These are phyloP conservation scores for Maudiozyma serrabonitensis DNA, from an alignment of 805 yeast genomes.

Conservation along the genomic window DNA sequence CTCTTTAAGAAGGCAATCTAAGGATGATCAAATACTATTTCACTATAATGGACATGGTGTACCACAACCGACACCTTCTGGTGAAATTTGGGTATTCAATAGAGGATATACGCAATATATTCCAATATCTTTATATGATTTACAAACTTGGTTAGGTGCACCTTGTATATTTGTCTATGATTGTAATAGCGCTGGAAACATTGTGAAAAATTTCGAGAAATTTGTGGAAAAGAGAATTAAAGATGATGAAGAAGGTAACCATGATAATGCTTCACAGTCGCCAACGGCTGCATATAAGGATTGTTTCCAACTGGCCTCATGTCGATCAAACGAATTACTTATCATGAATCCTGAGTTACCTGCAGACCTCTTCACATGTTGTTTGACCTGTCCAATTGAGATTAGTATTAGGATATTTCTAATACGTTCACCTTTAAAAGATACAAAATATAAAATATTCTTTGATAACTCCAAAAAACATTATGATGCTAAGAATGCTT, in stretches of 20 bases:
- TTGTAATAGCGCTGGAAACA: conserved; percentile 90
- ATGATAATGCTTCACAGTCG: conserved; percentile 34
- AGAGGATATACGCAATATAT: conserved; percentile 95
- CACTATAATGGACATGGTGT: conserved; percentile 99
- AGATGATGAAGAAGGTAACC: conserved; percentile 60
- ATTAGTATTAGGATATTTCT: conserved; percentile 88
- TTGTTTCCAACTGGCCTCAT: conserved; percentile 90
- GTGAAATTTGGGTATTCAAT: conserved; percentile 98
- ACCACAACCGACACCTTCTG: conserved; percentile 91
- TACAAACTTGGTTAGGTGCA: conserved; percentile 96
- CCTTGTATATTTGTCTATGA: conserved; percentile 94
- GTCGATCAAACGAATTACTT: conserved; percentile 71
- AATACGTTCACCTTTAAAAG: conserved; percentile 63
- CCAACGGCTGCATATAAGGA: conserved; percentile 53
- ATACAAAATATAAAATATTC: conserved; percentile 33
- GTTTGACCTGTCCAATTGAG: conserved; percentile 91
- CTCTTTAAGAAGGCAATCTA: conserved; percentile 78
- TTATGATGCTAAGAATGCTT: conserved; percentile 13
- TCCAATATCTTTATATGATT: conserved; percentile 88
- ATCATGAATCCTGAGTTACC: conserved; percentile 94
- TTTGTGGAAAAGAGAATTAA: conserved; percentile 84
- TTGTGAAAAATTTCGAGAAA: conserved; percentile 77
- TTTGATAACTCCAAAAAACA: conserved; percentile 24
- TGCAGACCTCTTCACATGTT: conserved; percentile 91
- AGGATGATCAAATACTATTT: conserved; percentile 85